These are phyloP conservation scores for Gracilaria domingensis DNA, from an alignment of 23 red algal genomes.

Conservation along the genomic window DNA sequence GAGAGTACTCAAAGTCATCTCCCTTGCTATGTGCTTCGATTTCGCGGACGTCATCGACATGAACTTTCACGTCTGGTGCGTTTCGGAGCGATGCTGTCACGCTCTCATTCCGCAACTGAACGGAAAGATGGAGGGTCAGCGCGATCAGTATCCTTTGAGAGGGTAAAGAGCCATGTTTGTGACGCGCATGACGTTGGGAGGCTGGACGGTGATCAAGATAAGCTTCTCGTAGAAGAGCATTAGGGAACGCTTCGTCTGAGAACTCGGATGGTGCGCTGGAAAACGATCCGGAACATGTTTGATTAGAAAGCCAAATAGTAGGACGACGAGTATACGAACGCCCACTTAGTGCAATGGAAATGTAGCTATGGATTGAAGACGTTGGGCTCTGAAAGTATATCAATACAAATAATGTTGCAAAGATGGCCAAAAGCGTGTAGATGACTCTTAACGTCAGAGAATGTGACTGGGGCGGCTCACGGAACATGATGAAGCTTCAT, in stretches of 20 bases:
- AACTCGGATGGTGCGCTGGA: not conserved
- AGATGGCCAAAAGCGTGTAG: not conserved
- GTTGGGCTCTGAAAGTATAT: not conserved
- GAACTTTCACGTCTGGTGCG: not conserved
- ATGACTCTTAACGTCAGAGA: not conserved
- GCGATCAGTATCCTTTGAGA: constrained; percentile 35
- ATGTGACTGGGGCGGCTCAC: not conserved
- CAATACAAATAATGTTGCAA: not conserved
- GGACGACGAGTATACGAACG: not conserved
- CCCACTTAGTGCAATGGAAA: not conserved
- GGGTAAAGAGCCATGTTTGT: not conserved
- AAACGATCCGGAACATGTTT: constrained; percentile 12
- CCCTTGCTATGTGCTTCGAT: constrained; percentile 6
- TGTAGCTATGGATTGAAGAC: not conserved
- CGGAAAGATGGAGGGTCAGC: constrained; percentile 54
- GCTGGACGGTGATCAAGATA: constrained; percentile 42
- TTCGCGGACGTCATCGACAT: constrained; percentile 38
- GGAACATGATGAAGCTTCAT: not conserved
- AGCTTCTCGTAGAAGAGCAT: constrained; percentile 55
- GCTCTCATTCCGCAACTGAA: not conserved
- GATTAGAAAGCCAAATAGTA: constrained; percentile 2
- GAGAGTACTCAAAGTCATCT: constrained; percentile 25
- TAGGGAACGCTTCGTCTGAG: constrained; percentile 44
- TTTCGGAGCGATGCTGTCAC: not conserved
- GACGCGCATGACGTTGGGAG: not conserved